These are phyloP conservation scores for Terfezia boudieri DNA, from an alignment of 495 filamentous ascomycete genomes.

Conservation along the genomic window DNA sequence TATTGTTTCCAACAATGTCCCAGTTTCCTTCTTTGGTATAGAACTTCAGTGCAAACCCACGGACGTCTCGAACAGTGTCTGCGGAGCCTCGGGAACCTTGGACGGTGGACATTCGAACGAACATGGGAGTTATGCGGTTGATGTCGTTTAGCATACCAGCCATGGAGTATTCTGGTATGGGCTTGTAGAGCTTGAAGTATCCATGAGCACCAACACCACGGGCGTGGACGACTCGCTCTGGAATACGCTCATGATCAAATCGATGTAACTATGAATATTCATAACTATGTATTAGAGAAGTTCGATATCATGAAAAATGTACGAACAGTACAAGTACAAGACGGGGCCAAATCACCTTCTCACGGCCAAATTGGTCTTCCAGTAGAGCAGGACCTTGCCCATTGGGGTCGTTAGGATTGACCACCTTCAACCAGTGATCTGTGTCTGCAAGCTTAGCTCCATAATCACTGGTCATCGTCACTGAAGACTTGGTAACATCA, in stretches of 20 bases:
- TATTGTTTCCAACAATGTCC: conserved; percentile 20
- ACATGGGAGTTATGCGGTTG: conserved; percentile 52
- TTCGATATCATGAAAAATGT: no score
- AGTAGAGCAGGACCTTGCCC: conserved; percentile 46
- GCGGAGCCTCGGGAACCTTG: conserved; percentile 54
- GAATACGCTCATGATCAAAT: conserved; percentile 76
- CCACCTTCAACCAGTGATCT: conserved; percentile 59
- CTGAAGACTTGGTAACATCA: conserved; percentile 4
- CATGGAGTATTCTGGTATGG: conserved; percentile 34
- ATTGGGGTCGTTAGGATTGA: conserved; percentile 23
- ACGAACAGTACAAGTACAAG: no score
- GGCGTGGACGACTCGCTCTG: conserved; percentile 75
- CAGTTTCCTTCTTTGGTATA: conserved; percentile 36
- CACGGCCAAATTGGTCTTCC: conserved; percentile 60
- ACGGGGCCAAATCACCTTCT: conserved; percentile 22
- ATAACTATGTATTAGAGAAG: neutral
- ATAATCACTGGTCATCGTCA: conserved; percentile 48
- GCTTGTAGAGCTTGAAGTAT: conserved; percentile 50
- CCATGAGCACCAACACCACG: conserved; percentile 55
- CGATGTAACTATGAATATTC: conserved; percentile 37
- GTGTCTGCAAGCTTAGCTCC: conserved; percentile 51
- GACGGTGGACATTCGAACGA: conserved; percentile 66
- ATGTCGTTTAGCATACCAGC: conserved; percentile 65
- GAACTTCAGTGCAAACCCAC: conserved; percentile 62
- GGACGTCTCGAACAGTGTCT: conserved; percentile 62